These are phyloP conservation scores for Ophiosphaerella narmari DNA, from an alignment of 2,329 filamentous ascomycete genomes.

Conservation along the genomic window DNA sequence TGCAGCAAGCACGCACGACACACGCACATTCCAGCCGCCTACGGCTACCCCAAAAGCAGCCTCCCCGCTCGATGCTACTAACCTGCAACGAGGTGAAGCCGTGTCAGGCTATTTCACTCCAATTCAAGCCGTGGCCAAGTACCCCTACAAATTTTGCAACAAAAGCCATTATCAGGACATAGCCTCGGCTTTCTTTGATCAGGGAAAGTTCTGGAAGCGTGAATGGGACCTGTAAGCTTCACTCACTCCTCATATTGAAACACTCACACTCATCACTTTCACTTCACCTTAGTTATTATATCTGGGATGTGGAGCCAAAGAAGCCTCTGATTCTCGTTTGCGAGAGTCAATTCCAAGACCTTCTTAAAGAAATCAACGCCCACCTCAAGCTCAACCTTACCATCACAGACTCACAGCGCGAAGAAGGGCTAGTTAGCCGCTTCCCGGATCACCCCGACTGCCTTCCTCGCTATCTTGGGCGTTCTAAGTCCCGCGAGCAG, in stretches of 20 bases:
- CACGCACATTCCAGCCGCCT: slow-evolving; percentile 11
- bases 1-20: slow-evolving; percentile 29
- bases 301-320: slow-evolving; percentile 54
- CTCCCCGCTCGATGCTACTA: slow-evolving; percentile 16
- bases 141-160: slow-evolving; percentile 64
- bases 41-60: slow-evolving; percentile 6
- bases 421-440: slow-evolving; percentile 62
- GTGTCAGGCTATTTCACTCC: slow-evolving; percentile 47
- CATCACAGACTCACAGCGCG: slow-evolving; percentile 61
- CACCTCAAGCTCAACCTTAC: slow-evolving; percentile 58
- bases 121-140: slow-evolving; percentile 58
- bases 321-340: slow-evolving; percentile 70
- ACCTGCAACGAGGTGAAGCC: slow-evolving; percentile 36
- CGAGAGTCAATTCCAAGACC: slow-evolving; percentile 65
- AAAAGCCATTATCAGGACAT: slow-evolving; percentile 53
- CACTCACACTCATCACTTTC: slow-evolving; percentile 9
- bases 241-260: slow-evolving; percentile 22
- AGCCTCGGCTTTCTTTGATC: slow-evolving; percentile 61
- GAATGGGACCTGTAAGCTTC: slow-evolving; percentile 76
- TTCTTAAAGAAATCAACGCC: slow-evolving; percentile 68
- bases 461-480: slow-evolving; percentile 70
- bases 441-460: slow-evolving; percentile 67
- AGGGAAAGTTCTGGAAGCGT: slow-evolving; percentile 61
- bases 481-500: slow-evolving; percentile 54
- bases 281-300: slow-evolving; percentile 63